Evolutionary conservation across 148 eudicot species (phyloP).

Genomic region (Vaccinium macrocarpon): DNA sequence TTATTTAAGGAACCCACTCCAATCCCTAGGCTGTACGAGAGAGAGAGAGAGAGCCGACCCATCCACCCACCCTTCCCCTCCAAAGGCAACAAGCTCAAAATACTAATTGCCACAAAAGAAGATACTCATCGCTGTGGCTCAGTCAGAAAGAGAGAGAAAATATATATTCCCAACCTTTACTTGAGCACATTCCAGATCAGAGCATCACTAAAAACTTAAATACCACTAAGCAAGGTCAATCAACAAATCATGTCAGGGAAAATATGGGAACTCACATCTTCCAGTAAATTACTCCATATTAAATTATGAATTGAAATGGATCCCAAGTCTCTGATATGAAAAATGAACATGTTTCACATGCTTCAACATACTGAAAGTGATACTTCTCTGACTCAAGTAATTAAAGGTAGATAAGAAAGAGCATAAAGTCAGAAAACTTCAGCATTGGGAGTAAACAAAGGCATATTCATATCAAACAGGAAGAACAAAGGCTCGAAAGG

Average conservation of each 20-base stretch:
- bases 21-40: background rate
- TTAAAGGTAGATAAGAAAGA: background rate
- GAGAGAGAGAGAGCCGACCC: constrained; percentile 9
- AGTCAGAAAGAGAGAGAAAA: background rate
- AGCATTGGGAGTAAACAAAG: background rate
- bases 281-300: background rate
- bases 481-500: background rate
- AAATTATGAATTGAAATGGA: background rate
- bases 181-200: background rate
- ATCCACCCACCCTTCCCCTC: background rate
- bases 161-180: background rate
- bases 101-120: background rate
- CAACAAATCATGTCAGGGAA: background rate
- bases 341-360: background rate
- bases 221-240: background rate
- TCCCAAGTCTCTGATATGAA: background rate
- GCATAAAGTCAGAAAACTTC: background rate
- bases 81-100: background rate
- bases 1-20: constrained; percentile 2
- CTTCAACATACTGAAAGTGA: background rate
- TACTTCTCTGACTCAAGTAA: background rate
- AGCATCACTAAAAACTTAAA: background rate
- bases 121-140: background rate
- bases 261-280: background rate
- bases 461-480: background rate